Conservation (phyloP, 148 eudicot genomes). For the Chenopodium album region DNA sequence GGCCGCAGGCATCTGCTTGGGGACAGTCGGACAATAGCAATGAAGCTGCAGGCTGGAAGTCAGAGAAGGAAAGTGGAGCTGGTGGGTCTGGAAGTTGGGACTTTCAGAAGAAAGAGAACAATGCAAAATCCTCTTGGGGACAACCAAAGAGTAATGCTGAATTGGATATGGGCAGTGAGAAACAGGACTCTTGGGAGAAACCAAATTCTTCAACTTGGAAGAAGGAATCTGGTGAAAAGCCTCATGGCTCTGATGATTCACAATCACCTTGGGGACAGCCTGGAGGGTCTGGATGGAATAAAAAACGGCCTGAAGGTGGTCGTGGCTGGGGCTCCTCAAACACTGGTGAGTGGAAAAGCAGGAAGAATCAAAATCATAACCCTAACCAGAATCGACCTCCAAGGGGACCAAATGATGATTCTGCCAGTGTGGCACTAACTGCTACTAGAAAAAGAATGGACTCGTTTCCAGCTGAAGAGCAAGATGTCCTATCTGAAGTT, state of each 20-base stretch:
- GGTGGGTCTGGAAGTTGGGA: too few species aligned
- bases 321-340: slow-evolving; percentile 66
- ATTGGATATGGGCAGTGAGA: slow-evolving; percentile 1
- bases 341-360: slow-evolving; percentile 62
- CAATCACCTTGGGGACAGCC: slow-evolving; percentile 40
- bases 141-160: too few species aligned
- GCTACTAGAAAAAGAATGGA: slow-evolving; percentile 64
- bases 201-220: background rate
- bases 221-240: background rate
- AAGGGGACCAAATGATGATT: slow-evolving; percentile 39
- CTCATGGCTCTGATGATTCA: background rate
- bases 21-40: slow-evolving; percentile 5
- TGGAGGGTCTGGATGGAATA: slow-evolving; percentile 30
- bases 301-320: slow-evolving; percentile 35
- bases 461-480: slow-evolving; percentile 68
- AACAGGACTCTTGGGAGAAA: background rate
- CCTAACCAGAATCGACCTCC: slow-evolving; percentile 32
- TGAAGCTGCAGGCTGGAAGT: background rate
- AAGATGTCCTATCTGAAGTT: slow-evolving; percentile 59
- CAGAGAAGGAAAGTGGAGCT: too few species aligned
- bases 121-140: too few species aligned
- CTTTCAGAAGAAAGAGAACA: too few species aligned
- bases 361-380: slow-evolving; percentile 15
- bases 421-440: slow-evolving; percentile 36
- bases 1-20: slow-evolving; percentile 3